Conservation (phyloP, 805 yeast species). For the Groenewaldozyma tartarivorans region DNA sequence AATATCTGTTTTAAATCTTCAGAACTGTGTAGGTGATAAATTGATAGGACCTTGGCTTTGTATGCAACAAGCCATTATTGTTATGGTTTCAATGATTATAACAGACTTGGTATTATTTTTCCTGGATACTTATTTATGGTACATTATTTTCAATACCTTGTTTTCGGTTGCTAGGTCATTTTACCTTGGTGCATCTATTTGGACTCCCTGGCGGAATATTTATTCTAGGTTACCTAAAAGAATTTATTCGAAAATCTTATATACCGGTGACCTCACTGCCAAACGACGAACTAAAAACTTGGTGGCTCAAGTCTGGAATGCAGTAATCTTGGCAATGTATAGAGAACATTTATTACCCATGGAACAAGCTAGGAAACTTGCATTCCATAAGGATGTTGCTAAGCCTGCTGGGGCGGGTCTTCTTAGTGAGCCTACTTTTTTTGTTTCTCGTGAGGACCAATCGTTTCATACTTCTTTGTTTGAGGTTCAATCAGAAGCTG, state of each 20-base stretch:
- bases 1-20: constrained; percentile 71
- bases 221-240: constrained; percentile 79
- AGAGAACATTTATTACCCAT: constrained; percentile 67
- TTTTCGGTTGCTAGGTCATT: constrained; percentile 96
- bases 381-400: constrained; percentile 26
- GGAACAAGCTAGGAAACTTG: constrained; percentile 61
- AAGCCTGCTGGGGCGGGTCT: constrained; percentile 28
- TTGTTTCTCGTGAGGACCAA: constrained; percentile 75
- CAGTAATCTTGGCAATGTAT: constrained; percentile 74
- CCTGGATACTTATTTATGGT: constrained; percentile 98
- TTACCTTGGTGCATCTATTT: constrained; percentile 95
- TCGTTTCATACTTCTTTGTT: constrained; percentile 48
- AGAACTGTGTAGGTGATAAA: constrained; percentile 86
- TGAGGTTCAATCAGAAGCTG: constrained; percentile 63
- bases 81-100: constrained; percentile 82
- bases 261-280: constrained; percentile 31
- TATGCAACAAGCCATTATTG: constrained; percentile 76
- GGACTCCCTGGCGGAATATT: constrained; percentile 99
- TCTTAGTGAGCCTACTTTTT: constrained; percentile 46
- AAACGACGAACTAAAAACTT: constrained; percentile 12
- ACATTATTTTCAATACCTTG: constrained; percentile 86
- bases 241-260: constrained; percentile 59
- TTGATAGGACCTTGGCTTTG: constrained; percentile 81
- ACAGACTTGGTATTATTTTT: constrained; percentile 93
- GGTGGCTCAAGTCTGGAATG: constrained; percentile 54